Conservation (phyloP, 2,329 filamentous ascomycete genomes). For the Ophiocordyceps sinensis region DNA sequence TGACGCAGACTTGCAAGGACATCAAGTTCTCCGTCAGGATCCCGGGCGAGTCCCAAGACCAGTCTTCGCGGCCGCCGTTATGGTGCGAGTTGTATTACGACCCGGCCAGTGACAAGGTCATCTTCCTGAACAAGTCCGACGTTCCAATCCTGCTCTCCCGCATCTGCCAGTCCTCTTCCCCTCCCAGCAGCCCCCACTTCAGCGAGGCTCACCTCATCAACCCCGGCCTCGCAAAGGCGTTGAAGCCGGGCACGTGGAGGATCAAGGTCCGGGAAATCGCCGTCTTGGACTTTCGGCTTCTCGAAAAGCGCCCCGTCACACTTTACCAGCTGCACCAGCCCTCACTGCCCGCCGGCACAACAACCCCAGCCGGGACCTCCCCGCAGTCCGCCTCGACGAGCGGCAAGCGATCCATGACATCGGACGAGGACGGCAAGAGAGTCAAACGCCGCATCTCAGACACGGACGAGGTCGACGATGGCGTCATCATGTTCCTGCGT, state of each 20-base stretch:
- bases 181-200: conserved; percentile 20
- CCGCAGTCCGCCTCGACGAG: conserved; percentile 16
- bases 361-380: conserved; percentile 16
- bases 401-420: conserved; percentile 34
- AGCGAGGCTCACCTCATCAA: conserved; percentile 29
- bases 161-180: conserved; percentile 23
- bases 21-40: conserved; percentile 46
- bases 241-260: conserved; percentile 42
- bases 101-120: conserved; percentile 41
- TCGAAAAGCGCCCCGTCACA: conserved; percentile 36
- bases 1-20: conserved; percentile 44
- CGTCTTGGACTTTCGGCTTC: conserved; percentile 42
- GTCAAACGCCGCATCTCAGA: conserved; percentile 26
- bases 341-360: conserved; percentile 12
- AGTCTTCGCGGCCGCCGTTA: conserved; percentile 30
- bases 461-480: conserved; percentile 23
- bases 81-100: conserved; percentile 49
- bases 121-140: conserved; percentile 40
- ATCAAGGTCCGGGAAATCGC: conserved; percentile 34
- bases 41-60: conserved; percentile 30
- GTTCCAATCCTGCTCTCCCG: conserved; percentile 35
- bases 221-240: conserved; percentile 27
- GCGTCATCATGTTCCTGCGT: conserved; percentile 40
- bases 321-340: conserved; percentile 20
- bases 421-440: conserved; percentile 28